Evolutionary conservation across 169 alveolate species (phyloP).

Genomic region (Cryptosporidium muris): DNA sequence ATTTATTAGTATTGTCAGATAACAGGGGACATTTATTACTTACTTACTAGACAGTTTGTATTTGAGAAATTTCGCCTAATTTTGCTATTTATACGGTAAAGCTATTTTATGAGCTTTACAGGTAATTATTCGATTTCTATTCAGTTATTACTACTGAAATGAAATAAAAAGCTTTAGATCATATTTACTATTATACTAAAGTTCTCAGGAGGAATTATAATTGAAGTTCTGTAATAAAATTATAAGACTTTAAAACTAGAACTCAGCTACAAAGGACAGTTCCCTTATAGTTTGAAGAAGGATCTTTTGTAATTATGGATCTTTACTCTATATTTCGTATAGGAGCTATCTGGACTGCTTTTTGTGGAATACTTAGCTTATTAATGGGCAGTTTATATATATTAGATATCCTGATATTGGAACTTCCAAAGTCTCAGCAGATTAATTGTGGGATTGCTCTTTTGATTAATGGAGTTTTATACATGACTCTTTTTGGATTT

Average conservation of each 20-base stretch:
- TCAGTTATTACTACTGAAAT: too few relatives aligned
- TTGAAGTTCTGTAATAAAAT: not conserved
- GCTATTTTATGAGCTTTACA: too few relatives aligned
- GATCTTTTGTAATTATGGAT: not conserved
- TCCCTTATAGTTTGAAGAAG: too few relatives aligned
- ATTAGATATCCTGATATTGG: conserved; percentile 23
- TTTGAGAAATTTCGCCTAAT: too few relatives aligned
- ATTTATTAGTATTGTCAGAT: too few relatives aligned
- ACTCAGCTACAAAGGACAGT: not conserved
- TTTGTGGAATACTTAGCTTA: conserved; percentile 36
- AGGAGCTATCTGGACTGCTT: conserved; percentile 53
- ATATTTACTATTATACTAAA: not conserved
- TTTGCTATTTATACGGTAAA: too few relatives aligned
- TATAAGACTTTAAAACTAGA: not conserved
- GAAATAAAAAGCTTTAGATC: too few relatives aligned
- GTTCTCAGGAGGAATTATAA: not conserved
- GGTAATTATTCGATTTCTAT: too few relatives aligned
- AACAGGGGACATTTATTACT: too few relatives aligned
- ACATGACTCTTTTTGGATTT: conserved; percentile 18
- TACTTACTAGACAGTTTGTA: too few relatives aligned
- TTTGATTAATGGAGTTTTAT: conserved; percentile 22
- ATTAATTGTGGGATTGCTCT: conserved; percentile 26
- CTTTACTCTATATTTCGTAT: conserved; percentile 36
- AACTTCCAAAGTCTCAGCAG: conserved; percentile 26
- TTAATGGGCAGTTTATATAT: conserved; percentile 50